Percentiles rank a stretch among this genome's conserved stretches.
Conservation (phyloP, 345 rosid genomes). For the Brassica nigra region DNA sequence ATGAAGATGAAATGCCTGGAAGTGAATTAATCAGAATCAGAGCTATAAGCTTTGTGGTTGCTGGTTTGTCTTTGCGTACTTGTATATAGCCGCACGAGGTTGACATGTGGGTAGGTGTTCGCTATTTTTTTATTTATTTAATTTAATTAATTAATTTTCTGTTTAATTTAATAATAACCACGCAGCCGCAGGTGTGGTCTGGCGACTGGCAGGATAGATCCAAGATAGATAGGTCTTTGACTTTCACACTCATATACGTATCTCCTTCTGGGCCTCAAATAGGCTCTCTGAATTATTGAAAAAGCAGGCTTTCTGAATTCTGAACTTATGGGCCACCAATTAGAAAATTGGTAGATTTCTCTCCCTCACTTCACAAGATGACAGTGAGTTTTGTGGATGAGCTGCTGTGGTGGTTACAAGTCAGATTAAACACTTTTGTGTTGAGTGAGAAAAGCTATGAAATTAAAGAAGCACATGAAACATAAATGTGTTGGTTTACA, state of each 20-base stretch:
- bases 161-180: neutral
- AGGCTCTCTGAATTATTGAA: neutral
- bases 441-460: neutral
- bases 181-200: neutral
- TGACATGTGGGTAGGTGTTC: conserved; percentile 6
- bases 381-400: too few species aligned
- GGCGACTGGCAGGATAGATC: neutral
- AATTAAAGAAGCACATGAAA: neutral
- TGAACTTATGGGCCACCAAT: neutral
- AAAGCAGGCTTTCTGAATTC: neutral
- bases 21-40: neutral
- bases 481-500: neutral
- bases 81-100: conserved; percentile 15
- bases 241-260: too few species aligned
- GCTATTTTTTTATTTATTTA: neutral
- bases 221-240: neutral
- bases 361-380: neutral
- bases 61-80: neutral
- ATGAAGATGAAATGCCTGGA: neutral
- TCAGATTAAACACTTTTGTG: neutral
- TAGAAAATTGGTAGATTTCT: neutral
- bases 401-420: too few species aligned
- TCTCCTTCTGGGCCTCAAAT: neutral
- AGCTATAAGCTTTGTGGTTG: neutral
- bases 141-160: neutral